These are phyloP conservation scores for Spathaspora girioi DNA, from an alignment of 805 yeast species.

Conservation along the genomic window DNA sequence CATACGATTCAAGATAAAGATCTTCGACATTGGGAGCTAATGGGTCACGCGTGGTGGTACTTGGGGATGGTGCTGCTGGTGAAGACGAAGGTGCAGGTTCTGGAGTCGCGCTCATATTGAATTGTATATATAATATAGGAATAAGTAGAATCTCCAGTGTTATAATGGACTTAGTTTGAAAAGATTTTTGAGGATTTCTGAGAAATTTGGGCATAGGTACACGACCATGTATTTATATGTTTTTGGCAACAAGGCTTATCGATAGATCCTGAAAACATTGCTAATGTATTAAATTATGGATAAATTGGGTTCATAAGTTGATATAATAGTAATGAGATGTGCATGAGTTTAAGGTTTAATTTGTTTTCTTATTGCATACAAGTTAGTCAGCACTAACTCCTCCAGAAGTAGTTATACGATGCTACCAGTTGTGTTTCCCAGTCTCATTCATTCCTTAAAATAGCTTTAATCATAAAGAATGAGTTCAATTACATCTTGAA, in stretches of 20 bases:
- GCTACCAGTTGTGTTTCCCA: no score
- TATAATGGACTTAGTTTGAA: not conserved
- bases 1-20: constrained; percentile 71
- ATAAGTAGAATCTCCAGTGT: not conserved
- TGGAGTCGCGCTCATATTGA: not conserved
- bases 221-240: not conserved
- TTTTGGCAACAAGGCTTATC: no score
- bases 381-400: no score
- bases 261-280: not conserved
- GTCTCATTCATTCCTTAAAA: no score
- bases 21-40: constrained; percentile 43
- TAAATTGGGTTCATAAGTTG: no score
- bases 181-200: not conserved
- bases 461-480: no score
- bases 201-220: not conserved
- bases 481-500: no score
- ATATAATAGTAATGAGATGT: no score
- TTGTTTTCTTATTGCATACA: no score
- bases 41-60: constrained; percentile 9
- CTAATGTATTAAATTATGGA: no score
- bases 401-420: no score
- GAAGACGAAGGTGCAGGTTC: constrained; percentile 2
- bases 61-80: constrained; percentile 2
- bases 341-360: no score
- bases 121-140: not conserved